Evolutionary conservation across 768 basidiomycete species (phyloP).

Genomic region (Russula sp.): DNA sequence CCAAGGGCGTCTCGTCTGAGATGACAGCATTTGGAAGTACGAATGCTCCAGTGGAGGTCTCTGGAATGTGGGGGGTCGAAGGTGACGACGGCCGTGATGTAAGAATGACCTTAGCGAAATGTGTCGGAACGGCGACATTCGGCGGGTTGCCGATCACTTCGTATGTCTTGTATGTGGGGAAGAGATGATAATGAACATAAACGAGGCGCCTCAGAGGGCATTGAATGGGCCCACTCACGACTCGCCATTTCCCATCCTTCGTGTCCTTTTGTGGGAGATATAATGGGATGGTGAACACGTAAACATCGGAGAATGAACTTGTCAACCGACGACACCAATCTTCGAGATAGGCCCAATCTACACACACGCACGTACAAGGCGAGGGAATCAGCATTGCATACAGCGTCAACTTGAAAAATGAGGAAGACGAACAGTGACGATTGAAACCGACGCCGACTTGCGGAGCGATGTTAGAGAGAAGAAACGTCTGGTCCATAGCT

Average conservation of each 20-base stretch:
- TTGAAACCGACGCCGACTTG: slow-evolving; percentile 98
- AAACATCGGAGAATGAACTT: slow-evolving; percentile 84
- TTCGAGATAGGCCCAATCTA: slow-evolving; percentile 96
- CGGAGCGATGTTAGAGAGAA: slow-evolving; percentile 92
- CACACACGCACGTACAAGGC: slow-evolving; percentile 26
- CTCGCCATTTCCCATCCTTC: slow-evolving; percentile 89
- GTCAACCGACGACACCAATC: slow-evolving; percentile 93
- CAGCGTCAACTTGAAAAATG: background rate
- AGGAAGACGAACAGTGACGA: slow-evolving; percentile 67
- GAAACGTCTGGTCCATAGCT: slow-evolving; percentile 96
- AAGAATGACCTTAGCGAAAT: slow-evolving; percentile 95
- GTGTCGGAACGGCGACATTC: slow-evolving; percentile 89
- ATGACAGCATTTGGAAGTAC: slow-evolving; percentile 94
- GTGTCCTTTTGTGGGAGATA: slow-evolving; percentile 77
- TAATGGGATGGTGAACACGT: slow-evolving; percentile 95
- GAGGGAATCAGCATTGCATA: background rate
- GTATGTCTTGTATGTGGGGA: slow-evolving; percentile 50
- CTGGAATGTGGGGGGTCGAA: slow-evolving; percentile 56
- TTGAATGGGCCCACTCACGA: slow-evolving; percentile 48
- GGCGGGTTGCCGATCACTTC: slow-evolving; percentile 94
- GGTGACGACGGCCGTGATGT: slow-evolving; percentile 69
- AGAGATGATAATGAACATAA: background rate
- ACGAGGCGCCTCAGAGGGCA: background rate
- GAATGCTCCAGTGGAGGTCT: slow-evolving; percentile 88
- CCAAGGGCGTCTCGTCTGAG: slow-evolving; percentile 72